Percentiles rank a stretch among this genome's conserved stretches.
Evolutionary conservation across 345 rosid genomes (phyloP).

Genomic region (Ceriops decandra): DNA sequence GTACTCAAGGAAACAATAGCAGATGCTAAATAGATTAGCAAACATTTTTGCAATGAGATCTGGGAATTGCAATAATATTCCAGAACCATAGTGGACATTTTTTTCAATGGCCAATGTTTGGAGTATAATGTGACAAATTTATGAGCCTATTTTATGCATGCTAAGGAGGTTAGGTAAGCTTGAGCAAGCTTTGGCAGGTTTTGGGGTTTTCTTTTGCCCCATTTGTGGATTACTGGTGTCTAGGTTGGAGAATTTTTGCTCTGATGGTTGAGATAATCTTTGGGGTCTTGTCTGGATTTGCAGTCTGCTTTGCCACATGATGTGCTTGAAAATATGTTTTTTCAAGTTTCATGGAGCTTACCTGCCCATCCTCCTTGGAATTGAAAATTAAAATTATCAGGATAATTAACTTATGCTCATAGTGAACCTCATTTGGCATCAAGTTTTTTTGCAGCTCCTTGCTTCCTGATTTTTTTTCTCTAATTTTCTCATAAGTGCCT

Average conservation of each 20-base stretch:
- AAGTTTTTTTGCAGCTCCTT: not conserved
- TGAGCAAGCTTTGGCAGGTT: not conserved
- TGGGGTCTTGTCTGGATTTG: not conserved
- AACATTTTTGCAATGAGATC: not conserved
- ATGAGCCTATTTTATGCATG: not conserved
- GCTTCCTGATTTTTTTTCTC: not conserved
- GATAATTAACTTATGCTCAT: too few species aligned
- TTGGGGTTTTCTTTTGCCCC: not conserved
- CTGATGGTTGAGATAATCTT: not conserved
- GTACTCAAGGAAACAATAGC: not conserved
- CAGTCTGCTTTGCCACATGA: not conserved
- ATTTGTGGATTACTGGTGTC: not conserved
- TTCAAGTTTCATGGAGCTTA: not conserved
- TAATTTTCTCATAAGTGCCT: not conserved
- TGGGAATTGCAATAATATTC: not conserved
- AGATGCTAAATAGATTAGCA: not conserved
- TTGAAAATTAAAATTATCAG: too few species aligned
- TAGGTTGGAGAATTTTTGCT: not conserved
- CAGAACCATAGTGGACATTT: not conserved
- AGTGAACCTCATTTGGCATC: not conserved
- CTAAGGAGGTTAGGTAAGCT: not conserved
- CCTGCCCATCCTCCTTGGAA: not conserved
- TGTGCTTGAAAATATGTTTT: not conserved
- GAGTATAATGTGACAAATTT: not conserved
- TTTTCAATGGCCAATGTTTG: not conserved